Percentiles rank a stretch among this genome's conserved stretches.
phyloP scores from a whole-genome alignment of 202 grass and related monocot genomes.

The Sporobolus alterniflorus region DNA sequence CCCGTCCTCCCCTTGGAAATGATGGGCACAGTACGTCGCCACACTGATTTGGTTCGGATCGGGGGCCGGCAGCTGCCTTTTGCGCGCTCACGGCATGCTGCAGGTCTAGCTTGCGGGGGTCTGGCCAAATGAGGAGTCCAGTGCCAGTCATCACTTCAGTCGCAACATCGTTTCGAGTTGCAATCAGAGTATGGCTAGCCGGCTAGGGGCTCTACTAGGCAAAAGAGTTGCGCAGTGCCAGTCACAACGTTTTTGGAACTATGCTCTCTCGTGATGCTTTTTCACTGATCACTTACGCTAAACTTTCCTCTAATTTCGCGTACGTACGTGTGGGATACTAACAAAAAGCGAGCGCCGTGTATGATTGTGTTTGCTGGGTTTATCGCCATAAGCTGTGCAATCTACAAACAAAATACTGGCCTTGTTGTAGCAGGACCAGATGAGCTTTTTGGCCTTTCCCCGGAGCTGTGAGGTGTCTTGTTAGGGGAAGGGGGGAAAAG shows the following conservation, averaged over 20 bases:
- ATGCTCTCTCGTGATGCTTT: neutral
- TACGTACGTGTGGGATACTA: neutral
- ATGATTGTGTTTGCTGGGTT: constrained; percentile 28
- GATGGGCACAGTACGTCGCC: constrained; percentile 20
- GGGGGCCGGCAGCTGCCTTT: neutral
- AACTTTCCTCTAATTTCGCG: neutral
- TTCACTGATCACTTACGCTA: neutral
- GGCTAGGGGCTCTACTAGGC: no score
- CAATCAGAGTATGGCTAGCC: neutral
- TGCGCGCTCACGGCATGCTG: neutral
- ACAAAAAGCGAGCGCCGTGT: neutral
- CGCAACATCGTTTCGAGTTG: neutral
- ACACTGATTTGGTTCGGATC: neutral
- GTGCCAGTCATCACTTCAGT: neutral
- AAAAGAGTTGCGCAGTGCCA: neutral
- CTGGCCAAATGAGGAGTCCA: neutral
- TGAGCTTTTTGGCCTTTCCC: constrained; percentile 33
- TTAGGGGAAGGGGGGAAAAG: neutral
- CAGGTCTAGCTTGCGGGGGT: neutral
- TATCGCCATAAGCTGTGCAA: neutral
- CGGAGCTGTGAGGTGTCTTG: neutral
- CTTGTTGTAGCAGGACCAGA: neutral
- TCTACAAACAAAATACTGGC: neutral
- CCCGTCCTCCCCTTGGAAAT: neutral
- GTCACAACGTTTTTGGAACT: no score